Conservation (phyloP, 352 stramenopile genomes). For the Globisporangium paddicum region DNA sequence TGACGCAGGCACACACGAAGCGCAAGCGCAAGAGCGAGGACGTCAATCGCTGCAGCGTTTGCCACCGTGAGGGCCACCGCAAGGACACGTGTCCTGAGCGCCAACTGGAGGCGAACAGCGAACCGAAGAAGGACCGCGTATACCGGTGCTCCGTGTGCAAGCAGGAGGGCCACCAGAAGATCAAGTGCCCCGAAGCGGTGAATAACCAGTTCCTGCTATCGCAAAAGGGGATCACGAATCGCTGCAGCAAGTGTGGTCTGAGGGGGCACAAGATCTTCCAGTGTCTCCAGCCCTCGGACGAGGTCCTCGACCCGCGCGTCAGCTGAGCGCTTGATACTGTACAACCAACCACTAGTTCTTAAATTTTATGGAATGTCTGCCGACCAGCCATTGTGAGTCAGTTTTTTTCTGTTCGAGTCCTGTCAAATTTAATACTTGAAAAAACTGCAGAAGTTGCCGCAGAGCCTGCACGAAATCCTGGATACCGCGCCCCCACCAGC, state of each 20-base stretch:
- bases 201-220: not conserved
- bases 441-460: constrained; percentile 76
- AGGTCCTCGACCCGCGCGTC: not conserved
- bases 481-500: not conserved
- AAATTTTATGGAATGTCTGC: not conserved
- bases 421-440: constrained; percentile 53
- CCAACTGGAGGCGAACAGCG: not conserved
- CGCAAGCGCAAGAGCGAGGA: not conserved
- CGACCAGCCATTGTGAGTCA: not conserved
- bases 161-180: not conserved
- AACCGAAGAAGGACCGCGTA: not conserved
- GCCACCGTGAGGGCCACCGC: not conserved
- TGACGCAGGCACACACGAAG: not conserved
- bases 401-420: not conserved
- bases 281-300: not conserved
- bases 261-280: not conserved
- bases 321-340: not conserved
- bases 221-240: not conserved
- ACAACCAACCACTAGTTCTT: not conserved
- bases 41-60: not conserved
- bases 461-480: constrained; percentile 63
- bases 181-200: not conserved
- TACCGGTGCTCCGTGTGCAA: constrained; percentile 1
- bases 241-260: constrained; percentile 8
- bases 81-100: not conserved